A percentile compares a stretch with the other conserved stretches of the same genome.
These are phyloP conservation scores for Mycena rebaudengoi DNA, from an alignment of 768 basidiomycete species.

Conservation along the genomic window DNA sequence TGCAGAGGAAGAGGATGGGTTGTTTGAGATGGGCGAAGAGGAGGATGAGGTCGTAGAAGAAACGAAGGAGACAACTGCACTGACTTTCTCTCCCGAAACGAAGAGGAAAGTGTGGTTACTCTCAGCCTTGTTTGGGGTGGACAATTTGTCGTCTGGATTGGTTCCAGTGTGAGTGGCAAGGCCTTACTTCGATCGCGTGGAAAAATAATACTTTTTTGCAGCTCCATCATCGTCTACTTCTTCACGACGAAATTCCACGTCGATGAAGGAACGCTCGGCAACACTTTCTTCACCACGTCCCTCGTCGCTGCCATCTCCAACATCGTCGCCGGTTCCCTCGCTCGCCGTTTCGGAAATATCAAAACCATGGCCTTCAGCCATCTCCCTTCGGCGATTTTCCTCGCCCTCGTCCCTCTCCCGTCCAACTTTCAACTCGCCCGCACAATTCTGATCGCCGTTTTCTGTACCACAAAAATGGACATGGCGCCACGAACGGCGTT, in stretches of 20 bases:
- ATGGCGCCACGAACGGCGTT: background rate
- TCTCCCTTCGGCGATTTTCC: background rate
- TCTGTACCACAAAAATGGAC: background rate
- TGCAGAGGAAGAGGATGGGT: constrained; percentile 15
- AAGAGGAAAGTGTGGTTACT: constrained; percentile 19
- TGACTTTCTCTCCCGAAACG: constrained; percentile 13
- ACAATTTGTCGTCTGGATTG: background rate
- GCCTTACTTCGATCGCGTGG: background rate
- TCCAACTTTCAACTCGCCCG: background rate
- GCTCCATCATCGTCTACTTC: background rate
- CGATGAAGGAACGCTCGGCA: background rate
- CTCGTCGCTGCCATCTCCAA: background rate
- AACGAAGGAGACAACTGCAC: constrained; percentile 4
- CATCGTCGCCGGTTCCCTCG: background rate
- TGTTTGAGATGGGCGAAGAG: constrained; percentile 10
- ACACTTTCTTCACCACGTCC: background rate
- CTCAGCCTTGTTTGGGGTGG: background rate
- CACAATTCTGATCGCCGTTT: background rate
- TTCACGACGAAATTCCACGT: background rate
- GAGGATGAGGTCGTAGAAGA: background rate
- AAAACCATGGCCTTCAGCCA: background rate
- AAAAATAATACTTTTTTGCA: too few relatives aligned
- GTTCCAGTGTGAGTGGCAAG: constrained; percentile 13
- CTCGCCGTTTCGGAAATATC: background rate
- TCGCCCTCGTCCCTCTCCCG: background rate